Percentiles rank a stretch among this genome's conserved stretches.
phyloP scores from a whole-genome alignment of 164 flowering plant genomes.

The Warburgia ugandensis region DNA sequence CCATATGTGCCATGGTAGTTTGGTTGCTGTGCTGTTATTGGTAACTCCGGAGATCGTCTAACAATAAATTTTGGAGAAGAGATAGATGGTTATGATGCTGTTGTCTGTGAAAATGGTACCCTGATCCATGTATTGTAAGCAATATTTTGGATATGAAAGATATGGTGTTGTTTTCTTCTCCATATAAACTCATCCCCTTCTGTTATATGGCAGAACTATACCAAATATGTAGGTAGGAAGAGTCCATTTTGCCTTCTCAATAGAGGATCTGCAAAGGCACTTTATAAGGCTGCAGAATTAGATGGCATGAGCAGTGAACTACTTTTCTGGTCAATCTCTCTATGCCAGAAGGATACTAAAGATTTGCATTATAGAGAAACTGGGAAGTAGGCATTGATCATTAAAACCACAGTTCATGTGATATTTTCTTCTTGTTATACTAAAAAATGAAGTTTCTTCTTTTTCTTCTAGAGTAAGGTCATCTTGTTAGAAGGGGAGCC shows the following conservation, averaged over 20 bases:
- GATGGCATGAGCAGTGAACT: constrained; percentile 51
- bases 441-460: too few relatives aligned
- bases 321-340: constrained; percentile 7
- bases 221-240: constrained; percentile 76
- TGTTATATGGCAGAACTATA: constrained; percentile 56
- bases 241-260: constrained; percentile 83
- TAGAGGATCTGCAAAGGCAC: constrained; percentile 97
- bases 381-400: constrained; percentile 69
- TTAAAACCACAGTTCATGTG: constrained; percentile 93
- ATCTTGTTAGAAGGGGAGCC: too few relatives aligned
- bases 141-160: too few relatives aligned
- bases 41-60: constrained; percentile 93
- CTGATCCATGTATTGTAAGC: constrained; percentile 75
- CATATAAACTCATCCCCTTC: too few relatives aligned
- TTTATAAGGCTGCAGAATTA: constrained; percentile 93
- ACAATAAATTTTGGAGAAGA: constrained; percentile 84
- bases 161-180: too few relatives aligned
- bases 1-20: constrained; percentile 75
- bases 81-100: constrained; percentile 86
- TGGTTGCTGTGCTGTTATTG: constrained; percentile 90
- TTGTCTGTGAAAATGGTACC: constrained; percentile 91
- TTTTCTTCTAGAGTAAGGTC: too few relatives aligned
- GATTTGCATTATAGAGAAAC: constrained; percentile 47
- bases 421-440: too few relatives aligned
- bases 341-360: constrained; percentile 8